Evolutionary conservation across 345 rosid species (phyloP), one percentile per base, ranked within the genome.

Genomic region (Eucalyptus shirleyi): DNA sequence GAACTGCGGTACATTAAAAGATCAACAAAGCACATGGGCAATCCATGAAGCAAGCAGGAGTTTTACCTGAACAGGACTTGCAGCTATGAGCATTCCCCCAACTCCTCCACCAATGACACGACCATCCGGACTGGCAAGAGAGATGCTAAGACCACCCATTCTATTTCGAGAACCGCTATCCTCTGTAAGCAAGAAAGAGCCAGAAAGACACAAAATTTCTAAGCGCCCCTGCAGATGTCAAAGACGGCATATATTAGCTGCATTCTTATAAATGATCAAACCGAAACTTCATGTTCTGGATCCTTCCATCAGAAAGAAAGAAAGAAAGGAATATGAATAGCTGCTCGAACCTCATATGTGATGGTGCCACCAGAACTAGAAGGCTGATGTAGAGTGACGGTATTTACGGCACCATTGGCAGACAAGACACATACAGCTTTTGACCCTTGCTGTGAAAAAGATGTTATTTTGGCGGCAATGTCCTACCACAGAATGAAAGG

Each of bases 81-180:
- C 99, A 34, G 99, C 99, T 88, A 97, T 95, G 80, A 98, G 98
- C 93, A 96, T 92, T 67, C 98, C 99, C 34, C 98, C 96, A 80
- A 97, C 96, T 50, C 96, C 96, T 89, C 99, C 99, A 30, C 99
- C 99, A 88, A 98, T 94, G 90, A 98, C 98, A 37, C 95, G 98
- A 23, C 99, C 99, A 89, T 97, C 98, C 1, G 99, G 98, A 90
- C 98, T 96, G 85, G 99, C 99, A 87, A 98, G 96, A 40, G 98
- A 97, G 89, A 96, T 97, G 89, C 97, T 96, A 51, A 98, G 91
- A 89, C 96, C 96, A 86, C 98, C 99, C 88, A 93, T 92, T 93
- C 94, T 93, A 87, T 95, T 92, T 85, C 91, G 94, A 44, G 95
- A 90, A 60, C 96, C 93, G 42, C 94, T 91, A 53, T 90, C 91